Percentiles rank a stretch among this genome's conserved stretches.
phyloP scores from a whole-genome alignment of 805 yeast species.

The Ogataea ganodermae region DNA sequence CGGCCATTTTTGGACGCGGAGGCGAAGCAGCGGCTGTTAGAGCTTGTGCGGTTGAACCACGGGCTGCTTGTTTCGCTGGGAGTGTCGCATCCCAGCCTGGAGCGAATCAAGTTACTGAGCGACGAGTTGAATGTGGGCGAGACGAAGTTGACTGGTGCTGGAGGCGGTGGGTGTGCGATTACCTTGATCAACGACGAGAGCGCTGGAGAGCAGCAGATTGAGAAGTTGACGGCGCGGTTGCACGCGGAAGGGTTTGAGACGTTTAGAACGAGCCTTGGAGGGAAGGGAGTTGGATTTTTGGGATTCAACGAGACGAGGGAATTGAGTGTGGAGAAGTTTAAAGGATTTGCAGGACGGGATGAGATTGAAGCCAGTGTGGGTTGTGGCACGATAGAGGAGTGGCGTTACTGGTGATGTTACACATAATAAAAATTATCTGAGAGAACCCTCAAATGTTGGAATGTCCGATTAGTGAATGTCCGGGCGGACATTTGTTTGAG shows the following conservation, averaged over 20 bases:
- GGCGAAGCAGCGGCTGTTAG: conserved; percentile 47
- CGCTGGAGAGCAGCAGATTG: conserved; percentile 34
- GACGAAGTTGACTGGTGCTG: conserved; percentile 96
- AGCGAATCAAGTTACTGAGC: conserved; percentile 65
- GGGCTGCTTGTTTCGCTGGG: conserved; percentile 84
- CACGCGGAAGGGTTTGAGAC: conserved; percentile 62
- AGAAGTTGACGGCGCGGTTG: conserved; percentile 40
- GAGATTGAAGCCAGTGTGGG: conserved; percentile 53
- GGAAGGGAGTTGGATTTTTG: conserved; percentile 77
- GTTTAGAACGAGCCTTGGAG: conserved; percentile 82
- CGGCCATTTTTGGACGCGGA: conserved; percentile 48
- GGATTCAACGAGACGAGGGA: conserved; percentile 14
- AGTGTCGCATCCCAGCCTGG: conserved; percentile 92
- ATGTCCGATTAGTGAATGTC: conserved; percentile 5
- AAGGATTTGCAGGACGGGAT: conserved; percentile 41
- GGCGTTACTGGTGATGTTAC: conserved; percentile 64
- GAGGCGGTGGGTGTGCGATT: conserved; percentile 98
- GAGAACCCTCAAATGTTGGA: background rate
- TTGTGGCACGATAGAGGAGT: conserved; percentile 41
- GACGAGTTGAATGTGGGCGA: conserved; percentile 71
- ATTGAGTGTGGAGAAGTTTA: conserved; percentile 40
- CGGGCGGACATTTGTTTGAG: background rate
- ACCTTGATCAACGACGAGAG: conserved; percentile 65
- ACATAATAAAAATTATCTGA: too few relatives aligned
- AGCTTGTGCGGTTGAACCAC: conserved; percentile 79